Base-by-base conservation (phyloP, 2,329 filamentous ascomycete genomes). In the Kalaharituber pfeilii region DNA sequence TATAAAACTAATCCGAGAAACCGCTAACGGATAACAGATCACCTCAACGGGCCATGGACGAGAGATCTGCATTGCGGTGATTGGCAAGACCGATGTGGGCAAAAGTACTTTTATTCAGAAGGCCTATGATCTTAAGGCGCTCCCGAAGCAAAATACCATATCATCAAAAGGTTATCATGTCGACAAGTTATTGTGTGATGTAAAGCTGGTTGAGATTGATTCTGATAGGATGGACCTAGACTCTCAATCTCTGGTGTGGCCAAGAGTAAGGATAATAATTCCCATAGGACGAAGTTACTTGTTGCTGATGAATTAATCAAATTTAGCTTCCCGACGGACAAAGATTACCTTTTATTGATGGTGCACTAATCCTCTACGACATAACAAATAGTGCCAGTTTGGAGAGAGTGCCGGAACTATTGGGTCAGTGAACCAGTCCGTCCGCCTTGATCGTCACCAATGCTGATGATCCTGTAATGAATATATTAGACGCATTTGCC, bases 301-400 rank as follows among this genome's bases (percentile, higher is more conserved):
- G 47, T 58, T 55, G 56, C 55, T 56, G 54, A 61, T 53, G 56
- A 29, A 49, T 54, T 52, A 57, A 54, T 52, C 52, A 36, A 56
- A 33, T 51, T 44, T 42, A 45, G 22, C 66, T 74, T 42, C 71
- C 36, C 52, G 59, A 82, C 65, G 84, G 85, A 56, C 74, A 80
- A 59, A 77, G 81, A 57, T 74, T 85, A 56, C 85, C 86, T 50
- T 76, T 75, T 39, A 77, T 94, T 64, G 85, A 96, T 64, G 89
- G 84, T 20, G 86, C 84, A 47, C 71, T 95, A 62, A 78, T 89
- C 56, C 72, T 96, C 50, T 94, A 94, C 73, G 86, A 95, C 74
- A 83, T 93, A 45, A 84, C 80, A 68, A 82, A 84, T 66, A 76
- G 79, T 62, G 78, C 81, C 57, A 89, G 81, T 66, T 78, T 94